These are phyloP conservation scores for Larix kaempferi DNA, from an alignment of 75 land plant genomes.

Conservation along the genomic window DNA sequence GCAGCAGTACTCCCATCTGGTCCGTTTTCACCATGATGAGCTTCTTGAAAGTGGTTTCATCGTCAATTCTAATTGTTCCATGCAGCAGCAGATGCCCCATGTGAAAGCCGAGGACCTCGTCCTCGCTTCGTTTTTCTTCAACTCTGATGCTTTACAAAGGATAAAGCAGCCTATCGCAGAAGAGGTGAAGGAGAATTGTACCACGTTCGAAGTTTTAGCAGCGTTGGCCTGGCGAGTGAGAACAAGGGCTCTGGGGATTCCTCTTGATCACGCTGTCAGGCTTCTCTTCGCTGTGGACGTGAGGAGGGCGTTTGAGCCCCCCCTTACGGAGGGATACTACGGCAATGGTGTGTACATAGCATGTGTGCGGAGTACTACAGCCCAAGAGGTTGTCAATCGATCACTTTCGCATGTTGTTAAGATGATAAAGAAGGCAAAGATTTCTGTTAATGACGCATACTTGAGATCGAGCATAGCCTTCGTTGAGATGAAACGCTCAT, in stretches of 20 bases:
- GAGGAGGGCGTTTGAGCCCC: slow-evolving; percentile 24
- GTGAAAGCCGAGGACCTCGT: slow-evolving; percentile 13
- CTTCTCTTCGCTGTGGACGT: slow-evolving; percentile 39
- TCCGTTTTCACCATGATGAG: too few species aligned
- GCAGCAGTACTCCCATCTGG: too few species aligned
- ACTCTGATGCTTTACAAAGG: not conserved
- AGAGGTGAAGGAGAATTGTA: slow-evolving; percentile 1
- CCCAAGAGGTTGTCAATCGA: slow-evolving; percentile 10
- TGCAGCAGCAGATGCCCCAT: too few species aligned
- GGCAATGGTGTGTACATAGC: slow-evolving; percentile 42
- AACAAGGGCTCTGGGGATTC: slow-evolving; percentile 9
- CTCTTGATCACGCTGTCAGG: slow-evolving; percentile 22
- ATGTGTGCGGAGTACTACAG: slow-evolving; percentile 25
- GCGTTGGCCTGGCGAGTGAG: too few species aligned
- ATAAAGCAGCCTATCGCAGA: slow-evolving; percentile 26
- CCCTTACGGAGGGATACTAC: slow-evolving; percentile 31
- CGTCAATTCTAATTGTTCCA: too few species aligned
- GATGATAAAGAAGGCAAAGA: too few species aligned
- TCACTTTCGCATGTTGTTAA: not conserved
- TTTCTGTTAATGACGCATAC: too few species aligned
- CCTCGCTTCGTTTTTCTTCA: not conserved
- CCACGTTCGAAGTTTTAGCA: too few species aligned
- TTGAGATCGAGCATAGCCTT: too few species aligned
- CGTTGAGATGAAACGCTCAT: too few species aligned
- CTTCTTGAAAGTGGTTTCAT: too few species aligned